These are phyloP conservation scores for Crepidotus sp. DNA, from an alignment of 1,284 basidiomycete genomes.

Conservation along the genomic window DNA sequence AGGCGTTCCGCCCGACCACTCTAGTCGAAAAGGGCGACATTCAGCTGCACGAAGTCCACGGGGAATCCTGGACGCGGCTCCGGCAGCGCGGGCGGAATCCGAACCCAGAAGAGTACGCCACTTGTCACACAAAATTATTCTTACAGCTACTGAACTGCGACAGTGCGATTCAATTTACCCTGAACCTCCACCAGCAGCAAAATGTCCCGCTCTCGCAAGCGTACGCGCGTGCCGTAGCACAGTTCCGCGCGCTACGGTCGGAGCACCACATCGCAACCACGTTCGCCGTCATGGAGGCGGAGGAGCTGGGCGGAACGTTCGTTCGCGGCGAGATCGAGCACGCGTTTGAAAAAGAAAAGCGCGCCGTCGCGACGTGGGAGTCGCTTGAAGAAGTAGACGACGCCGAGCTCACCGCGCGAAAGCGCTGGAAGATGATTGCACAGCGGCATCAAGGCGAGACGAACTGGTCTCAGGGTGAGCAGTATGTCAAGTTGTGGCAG, in stretches of 20 bases:
- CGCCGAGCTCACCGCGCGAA: constrained; percentile 53
- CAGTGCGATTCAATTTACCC: constrained; percentile 75
- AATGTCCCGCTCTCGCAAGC: constrained; percentile 66
- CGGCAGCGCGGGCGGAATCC: constrained; percentile 79
- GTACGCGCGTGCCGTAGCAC: constrained; percentile 71
- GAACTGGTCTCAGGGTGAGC: constrained; percentile 60
- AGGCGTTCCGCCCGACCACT: constrained; percentile 76
- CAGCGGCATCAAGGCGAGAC: constrained; percentile 36
- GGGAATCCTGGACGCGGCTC: constrained; percentile 64
- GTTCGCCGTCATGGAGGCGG: constrained; percentile 77
- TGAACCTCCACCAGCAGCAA: constrained; percentile 70
- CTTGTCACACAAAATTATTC: constrained; percentile 1
- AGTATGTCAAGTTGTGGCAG: constrained; percentile 64
- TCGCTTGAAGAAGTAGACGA: constrained; percentile 47
- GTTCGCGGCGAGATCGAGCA: constrained; percentile 52
- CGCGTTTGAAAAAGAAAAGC: constrained; percentile 54
- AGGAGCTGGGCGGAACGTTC: constrained; percentile 68
- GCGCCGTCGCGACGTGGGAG: constrained; percentile 50
- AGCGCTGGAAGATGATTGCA: constrained; percentile 66
- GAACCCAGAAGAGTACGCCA: constrained; percentile 80
- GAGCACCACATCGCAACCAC: constrained; percentile 74
- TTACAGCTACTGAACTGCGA: constrained; percentile 6
- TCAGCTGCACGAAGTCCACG: constrained; percentile 48
- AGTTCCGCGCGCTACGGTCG: constrained; percentile 81
- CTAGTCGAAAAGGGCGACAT: constrained; percentile 67